Base-by-base conservation (phyloP, 257 asterid genomes). In the Plectranthus barbatus region DNA sequence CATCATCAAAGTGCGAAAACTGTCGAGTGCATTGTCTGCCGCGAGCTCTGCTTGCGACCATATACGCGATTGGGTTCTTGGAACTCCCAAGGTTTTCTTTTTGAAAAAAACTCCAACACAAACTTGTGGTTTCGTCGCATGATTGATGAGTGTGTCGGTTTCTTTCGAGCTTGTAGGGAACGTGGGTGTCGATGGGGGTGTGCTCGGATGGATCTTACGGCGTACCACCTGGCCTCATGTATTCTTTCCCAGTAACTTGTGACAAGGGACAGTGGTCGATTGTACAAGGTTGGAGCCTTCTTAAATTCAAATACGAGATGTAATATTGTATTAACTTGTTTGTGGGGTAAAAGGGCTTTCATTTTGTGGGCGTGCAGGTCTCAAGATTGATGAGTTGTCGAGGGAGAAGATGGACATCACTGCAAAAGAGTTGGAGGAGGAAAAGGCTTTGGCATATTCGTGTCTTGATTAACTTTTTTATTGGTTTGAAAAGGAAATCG, bases 101-200 rank as follows among this genome's bases (percentile, higher is more conserved):
- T 26, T 26, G 31, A 2, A 1, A 26, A 1, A 26, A 5, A 26
- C 31, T 26, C 31, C 31, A 26, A 5, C 5, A 26, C n/a, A n/a
- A n/a, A n/a, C 0, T 39, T 39, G 12, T 39, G 5, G 10, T 10
- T 39, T 8, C 13, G 5, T 47, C 5, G 24, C 9, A 47, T 47
- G 3, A 24, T 47, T 47, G 2, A 39, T 10, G 14, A 19, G 3
- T 4, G 54, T 4, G 13, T 19, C 14, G 6, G 36, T 45, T n/a
- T 14, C n/a, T 9, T 37, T 3, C 9, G 11, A 15, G 3, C 4
- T 6, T 57, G 4, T 61, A 90, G 97, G 95, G 87, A 20, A 79
- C 75, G 47, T 90, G 93, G 88, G 95, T 90, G 44, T 90, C 97
- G 9, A 90, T 85, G 96, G 97, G 96, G 49, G 96, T 87, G 8